Percentiles rank a stretch among this genome's conserved stretches.
These are phyloP conservation scores for Lepiota subincarnata DNA, from an alignment of 768 basidiomycete species.

Conservation along the genomic window DNA sequence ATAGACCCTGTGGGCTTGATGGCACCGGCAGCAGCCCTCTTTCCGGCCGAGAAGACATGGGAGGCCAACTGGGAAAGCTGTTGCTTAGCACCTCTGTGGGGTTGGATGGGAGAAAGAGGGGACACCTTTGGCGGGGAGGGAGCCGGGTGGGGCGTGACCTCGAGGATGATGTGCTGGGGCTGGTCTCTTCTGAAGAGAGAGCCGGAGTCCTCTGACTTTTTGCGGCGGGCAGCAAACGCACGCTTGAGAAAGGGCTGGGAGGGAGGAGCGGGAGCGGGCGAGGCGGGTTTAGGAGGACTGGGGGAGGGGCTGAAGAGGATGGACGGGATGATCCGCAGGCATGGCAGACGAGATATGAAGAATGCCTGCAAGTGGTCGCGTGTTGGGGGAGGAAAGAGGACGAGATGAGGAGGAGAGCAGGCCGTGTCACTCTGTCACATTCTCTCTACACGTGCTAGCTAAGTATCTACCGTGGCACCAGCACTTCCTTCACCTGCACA, in stretches of 20 bases:
- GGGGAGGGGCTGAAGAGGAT: constrained; percentile 13
- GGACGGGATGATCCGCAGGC: constrained; percentile 4
- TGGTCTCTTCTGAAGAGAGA: constrained; percentile 20
- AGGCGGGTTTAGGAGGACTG: constrained; percentile 19
- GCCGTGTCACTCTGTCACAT: constrained; percentile 4
- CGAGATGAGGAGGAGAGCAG: not conserved
- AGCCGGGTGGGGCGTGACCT: constrained; percentile 18
- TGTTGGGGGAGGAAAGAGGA: not conserved
- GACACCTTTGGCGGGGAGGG: constrained; percentile 14
- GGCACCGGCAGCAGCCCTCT: constrained; percentile 32
- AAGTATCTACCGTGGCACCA: not conserved
- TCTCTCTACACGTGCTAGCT: constrained; percentile 5
- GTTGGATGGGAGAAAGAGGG: constrained; percentile 1
- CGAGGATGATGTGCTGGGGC: constrained; percentile 16
- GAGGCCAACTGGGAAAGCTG: constrained; percentile 36
- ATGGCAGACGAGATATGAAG: not conserved
- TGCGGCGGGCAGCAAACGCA: constrained; percentile 52
- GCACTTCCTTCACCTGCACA: constrained; percentile 9
- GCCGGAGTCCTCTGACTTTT: constrained; percentile 49
- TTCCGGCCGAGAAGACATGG: constrained; percentile 18
- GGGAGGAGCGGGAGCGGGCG: constrained; percentile 17
- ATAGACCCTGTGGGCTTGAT: constrained; percentile 13
- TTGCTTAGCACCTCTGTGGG: constrained; percentile 22
- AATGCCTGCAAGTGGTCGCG: constrained; percentile 13
- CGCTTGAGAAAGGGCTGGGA: constrained; percentile 40